Evolutionary conservation across 371 early-diverging fungal genomes (phyloP), one percentile per base, ranked within the genome.

Genomic region (Apophysomyces variabilis): DNA sequence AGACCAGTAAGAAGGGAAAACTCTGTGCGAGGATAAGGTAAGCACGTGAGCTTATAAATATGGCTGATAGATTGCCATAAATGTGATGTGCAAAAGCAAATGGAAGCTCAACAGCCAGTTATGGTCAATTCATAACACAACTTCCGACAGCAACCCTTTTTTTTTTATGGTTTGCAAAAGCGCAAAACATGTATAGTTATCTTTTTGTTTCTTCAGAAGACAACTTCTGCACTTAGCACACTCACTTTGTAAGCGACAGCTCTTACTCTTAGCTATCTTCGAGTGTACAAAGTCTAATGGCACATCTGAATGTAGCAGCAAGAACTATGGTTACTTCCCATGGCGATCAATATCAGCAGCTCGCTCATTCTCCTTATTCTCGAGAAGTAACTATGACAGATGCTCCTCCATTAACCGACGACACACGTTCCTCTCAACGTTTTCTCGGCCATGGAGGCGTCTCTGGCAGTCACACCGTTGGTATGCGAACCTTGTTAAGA

Each of bases 161-260:
- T 45, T 45, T 50, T 50, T 50, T 50, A 50, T 50, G 54, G 54
- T 50, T 50, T 50, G 9, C 9, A 50, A 50, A 50, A 50, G 54
- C 13, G 41, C 54, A 50, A 50, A 50, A 50, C 54, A 50, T 21
- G 54, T 3, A 50, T 21, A 8, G 54, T 1, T 26, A 50, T 4
- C 54, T 50, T 50, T 50, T 21, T 50, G 21, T 50, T 50, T 50
- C 54, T 50, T 50, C 21, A 50, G 21, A 50, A 50, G n/a, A 50
- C 21, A 50, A 7, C 54, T 50, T 5, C 54, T 21, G 11, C 21
- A 50, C 54, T 50, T 21, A n/a, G 11, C 47, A 50, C 21, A 50
- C 54, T 50, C 21, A 50, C 21, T 50, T 50, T 16, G 16, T 21
- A 50, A 26, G 16, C 21, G 4, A 21, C 32, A 50, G 21, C 54